Conservation (phyloP, 2,329 filamentous ascomycete species). For the Cadophora luteo-olivacea region DNA sequence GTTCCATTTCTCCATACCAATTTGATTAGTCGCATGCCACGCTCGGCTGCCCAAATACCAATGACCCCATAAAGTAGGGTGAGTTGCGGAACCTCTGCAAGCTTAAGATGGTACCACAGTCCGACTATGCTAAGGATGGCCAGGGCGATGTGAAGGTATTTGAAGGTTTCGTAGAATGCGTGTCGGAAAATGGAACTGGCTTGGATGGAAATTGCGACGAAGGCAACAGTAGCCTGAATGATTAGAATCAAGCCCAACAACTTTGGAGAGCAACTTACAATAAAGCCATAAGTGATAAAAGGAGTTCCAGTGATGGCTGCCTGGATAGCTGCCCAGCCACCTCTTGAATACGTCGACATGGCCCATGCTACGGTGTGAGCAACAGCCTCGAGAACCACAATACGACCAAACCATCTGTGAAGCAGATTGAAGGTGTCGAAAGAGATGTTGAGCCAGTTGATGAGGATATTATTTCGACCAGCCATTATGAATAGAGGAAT, state of each 20-base stretch:
- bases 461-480: conserved; percentile 79
- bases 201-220: conserved; percentile 69
- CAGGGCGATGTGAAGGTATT: conserved; percentile 72
- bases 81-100: conserved; percentile 61
- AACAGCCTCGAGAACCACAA: conserved; percentile 73
- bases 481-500: conserved; percentile 76
- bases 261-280: conserved; percentile 55
- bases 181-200: conserved; percentile 75
- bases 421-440: conserved; percentile 86
- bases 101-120: conserved; percentile 70
- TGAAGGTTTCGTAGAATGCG: conserved; percentile 81
- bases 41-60: conserved; percentile 72
- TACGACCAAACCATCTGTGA: conserved; percentile 81
- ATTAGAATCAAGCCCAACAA: conserved; percentile 24
- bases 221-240: conserved; percentile 60
- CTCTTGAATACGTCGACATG: conserved; percentile 48
- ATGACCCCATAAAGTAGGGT: conserved; percentile 67
- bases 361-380: conserved; percentile 70
- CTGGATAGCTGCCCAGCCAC: conserved; percentile 57
- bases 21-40: conserved; percentile 62
- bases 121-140: conserved; percentile 66
- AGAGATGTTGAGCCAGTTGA: conserved; percentile 72
- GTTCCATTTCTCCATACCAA: conserved; percentile 70
- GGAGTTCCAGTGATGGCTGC: conserved; percentile 47
- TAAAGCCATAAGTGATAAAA: conserved; percentile 64